Evolutionary conservation across 225 moss, liverwort and hornwort species (phyloP), one percentile per base, ranked within the genome.

Genomic region (Bryum argenteum): DNA sequence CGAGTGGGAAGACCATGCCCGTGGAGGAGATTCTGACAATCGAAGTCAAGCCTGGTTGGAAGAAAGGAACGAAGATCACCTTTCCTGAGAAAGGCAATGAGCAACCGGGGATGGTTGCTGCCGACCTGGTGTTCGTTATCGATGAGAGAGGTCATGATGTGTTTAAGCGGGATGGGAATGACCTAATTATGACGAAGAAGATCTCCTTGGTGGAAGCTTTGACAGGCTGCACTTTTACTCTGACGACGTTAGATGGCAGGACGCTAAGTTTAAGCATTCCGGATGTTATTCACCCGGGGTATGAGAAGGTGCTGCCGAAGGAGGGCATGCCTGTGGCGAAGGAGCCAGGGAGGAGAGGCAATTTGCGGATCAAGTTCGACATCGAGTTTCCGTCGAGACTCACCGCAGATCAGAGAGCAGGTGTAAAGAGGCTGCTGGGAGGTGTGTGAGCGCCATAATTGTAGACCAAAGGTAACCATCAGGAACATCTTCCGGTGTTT

Each of bases 301-400:
- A 77, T 60, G 97, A 98, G 88, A 98, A 94, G 85, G 85, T 85
- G 41, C 85, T 98, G 22, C 84, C 77, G 10, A 98, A 98, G 80
- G 97, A 98, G 78, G 97, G 97, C 45, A 98, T 98, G 97, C 97
- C 97, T 12, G 92, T 98, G 66, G 97, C 97, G 1, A 98, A 94
- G 85, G 97, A 98, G 71, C 88, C 90, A 14, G 97, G 97, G 19
- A 90, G 81, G 71, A 89, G 83, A 82, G 97, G 97, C 72, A 94
- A 77, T 75, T 86, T 98, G 58, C 91, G 89, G 85, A 91, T 98
- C 69, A 98, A 81, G 77, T 98, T 98, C 22, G 97, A 98, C 69
- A 92, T 81, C 61, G 90, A 92, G 72, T 98, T 98, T 57, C 97
- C 97, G 22, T 42, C 83, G 51, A 94, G 97, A 82, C 89, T 98